These are phyloP conservation scores for Silene uniflora DNA, from an alignment of 148 eudicot genomes.

Conservation along the genomic window DNA sequence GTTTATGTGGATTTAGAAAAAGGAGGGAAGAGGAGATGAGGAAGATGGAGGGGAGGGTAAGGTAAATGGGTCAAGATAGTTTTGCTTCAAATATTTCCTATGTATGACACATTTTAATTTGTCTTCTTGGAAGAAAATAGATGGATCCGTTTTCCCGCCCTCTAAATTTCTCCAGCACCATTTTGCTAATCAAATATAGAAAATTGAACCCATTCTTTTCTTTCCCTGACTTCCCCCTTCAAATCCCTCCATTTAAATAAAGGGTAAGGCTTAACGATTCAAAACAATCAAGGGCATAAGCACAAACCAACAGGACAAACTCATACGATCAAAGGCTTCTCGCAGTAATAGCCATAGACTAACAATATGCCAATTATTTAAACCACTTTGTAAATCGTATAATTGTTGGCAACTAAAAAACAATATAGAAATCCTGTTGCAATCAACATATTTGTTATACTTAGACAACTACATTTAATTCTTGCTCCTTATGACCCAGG, in stretches of 20 bases:
- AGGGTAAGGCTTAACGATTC: background rate
- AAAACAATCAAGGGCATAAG: background rate
- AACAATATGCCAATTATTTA: background rate
- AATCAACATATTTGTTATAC: background rate
- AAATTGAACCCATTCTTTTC: background rate
- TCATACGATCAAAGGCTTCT: background rate
- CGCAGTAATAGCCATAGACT: background rate
- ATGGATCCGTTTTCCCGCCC: background rate
- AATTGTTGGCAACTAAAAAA: slow-evolving; percentile 1
- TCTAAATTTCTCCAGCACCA: background rate
- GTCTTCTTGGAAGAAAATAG: background rate
- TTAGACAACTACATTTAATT: background rate
- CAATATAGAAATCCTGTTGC: background rate
- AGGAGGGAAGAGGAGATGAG: background rate
- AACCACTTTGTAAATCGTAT: background rate
- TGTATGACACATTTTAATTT: background rate
- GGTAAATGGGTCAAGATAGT: background rate
- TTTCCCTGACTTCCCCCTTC: background rate
- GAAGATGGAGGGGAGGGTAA: background rate
- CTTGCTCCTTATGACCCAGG: background rate
- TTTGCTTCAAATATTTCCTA: background rate
- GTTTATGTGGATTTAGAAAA: background rate
- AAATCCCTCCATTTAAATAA: background rate
- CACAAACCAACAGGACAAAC: background rate
- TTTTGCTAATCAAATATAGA: background rate